Base-by-base conservation (phyloP, 1,284 basidiomycete species). In the Pyrrhoderma lamaoense region DNA sequence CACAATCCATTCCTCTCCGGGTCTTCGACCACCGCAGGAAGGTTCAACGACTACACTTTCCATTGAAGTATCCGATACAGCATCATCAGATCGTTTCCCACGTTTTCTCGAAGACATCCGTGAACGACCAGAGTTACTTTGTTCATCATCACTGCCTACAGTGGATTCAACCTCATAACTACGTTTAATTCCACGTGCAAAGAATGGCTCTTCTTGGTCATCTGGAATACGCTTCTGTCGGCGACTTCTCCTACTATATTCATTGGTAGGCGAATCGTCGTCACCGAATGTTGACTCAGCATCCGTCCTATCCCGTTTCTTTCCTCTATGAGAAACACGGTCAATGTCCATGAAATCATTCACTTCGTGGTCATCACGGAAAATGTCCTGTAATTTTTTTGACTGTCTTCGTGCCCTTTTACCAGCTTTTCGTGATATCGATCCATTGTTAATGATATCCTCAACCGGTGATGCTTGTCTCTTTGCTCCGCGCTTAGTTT, bases 1-100 rank as follows among this genome's bases (percentile, higher is more conserved):
- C 23, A 67, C 74, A 55, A 82, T 77, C 86, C 86, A 89, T 62
- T 82, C 75, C 42, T 89, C 86, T 18, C 86, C 86, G 53, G 85
- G 72, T 52, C 68, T 74, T 42, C 77, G 75, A 27, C 75, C 74
- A 55, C 70, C 74, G 55, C 76, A 76, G 31, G 74, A 67, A 13
- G 74, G 67, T 57, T 77, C 74, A 45, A 63, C 67, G 4, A 31
- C 38, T 16, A 76, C 76, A 11, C 70, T 74, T 27, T 74, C 74
- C 62, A 73, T 67, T 1, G 69, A 74, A 31, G 45, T 47, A 22
- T 54, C 51, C 11, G 58, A 52, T 8, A 48, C 50, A 2, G 51
- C 59, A 2, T 61, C 57, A 44, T 56, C 65, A n/a, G 58, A 61
- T 40, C 54, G 57, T 8, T 57, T 52, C 42, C 58, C 61, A 40